phyloP scores from a whole-genome alignment of 805 yeast genomes.

The Ogataea wickerhamii region DNA sequence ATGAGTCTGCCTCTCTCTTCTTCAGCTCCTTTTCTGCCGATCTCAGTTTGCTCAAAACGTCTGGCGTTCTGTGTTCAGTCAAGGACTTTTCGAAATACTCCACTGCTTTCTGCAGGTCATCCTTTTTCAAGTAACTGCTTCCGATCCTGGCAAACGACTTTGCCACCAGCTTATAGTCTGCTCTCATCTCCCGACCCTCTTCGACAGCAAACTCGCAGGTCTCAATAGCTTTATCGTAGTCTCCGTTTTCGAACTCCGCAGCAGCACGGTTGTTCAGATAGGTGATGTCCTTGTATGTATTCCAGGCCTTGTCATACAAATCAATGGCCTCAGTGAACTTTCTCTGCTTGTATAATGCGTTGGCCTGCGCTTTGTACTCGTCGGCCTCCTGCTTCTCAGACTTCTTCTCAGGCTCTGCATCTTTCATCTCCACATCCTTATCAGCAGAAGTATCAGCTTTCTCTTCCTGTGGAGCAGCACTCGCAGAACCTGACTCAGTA shows the following conservation, averaged over 20 bases:
- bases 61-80: constrained; percentile 97
- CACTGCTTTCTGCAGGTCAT: constrained; percentile 68
- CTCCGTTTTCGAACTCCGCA: constrained; percentile 95
- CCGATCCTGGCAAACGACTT: constrained; percentile 93
- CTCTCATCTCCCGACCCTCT: constrained; percentile 82
- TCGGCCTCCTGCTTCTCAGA: constrained; percentile 52
- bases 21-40: constrained; percentile 82
- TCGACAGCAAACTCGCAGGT: constrained; percentile 84
- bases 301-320: constrained; percentile 84
- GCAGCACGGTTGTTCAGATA: constrained; percentile 96
- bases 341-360: constrained; percentile 77
- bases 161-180: constrained; percentile 88
- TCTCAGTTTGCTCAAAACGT: constrained; percentile 82
- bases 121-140: constrained; percentile 70
- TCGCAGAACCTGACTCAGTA: constrained; percentile 29
- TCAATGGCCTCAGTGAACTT: constrained; percentile 92
- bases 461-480: constrained; percentile 24
- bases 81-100: constrained; percentile 82
- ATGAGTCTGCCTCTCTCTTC: constrained; percentile 69
- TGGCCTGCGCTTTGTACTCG: constrained; percentile 78
- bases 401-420: constrained; percentile 21
- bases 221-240: constrained; percentile 75
- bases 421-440: constrained; percentile 33
- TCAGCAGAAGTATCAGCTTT: background rate
- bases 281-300: constrained; percentile 75